Base-by-base conservation (phyloP, 306 rosid genomes). In the cucumber (Cucumis sativus) region DNA sequence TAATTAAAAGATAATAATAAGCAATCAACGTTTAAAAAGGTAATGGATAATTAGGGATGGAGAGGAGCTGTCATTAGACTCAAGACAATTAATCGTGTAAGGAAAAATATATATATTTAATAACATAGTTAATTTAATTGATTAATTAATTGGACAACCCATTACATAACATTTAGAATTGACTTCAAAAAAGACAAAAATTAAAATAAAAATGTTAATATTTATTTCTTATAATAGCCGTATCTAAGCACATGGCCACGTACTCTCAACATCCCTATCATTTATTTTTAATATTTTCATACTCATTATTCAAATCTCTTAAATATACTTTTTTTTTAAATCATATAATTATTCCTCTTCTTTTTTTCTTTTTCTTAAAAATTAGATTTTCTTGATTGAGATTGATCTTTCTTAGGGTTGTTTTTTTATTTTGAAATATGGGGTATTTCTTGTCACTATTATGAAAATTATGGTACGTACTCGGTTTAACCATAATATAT, bases 201-300 rank as follows among this genome's bases (percentile, higher is more conserved):
- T 18, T 0, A 41, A 41, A 41, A n/a, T n/a, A 18, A 10, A 40
- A 11, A 2, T n/a, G n/a, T 2, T 10, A 0, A 3, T n/a, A 21
- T 47, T 70, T 23, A 47, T 70, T 70, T 45, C 56, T 45, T 20
- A 25, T 23, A 70, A 70, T 45, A 14, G 37, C 11, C 58, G 76
- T 71, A 71, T 14, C 76, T 4, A 71, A 15, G 43, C 76, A 71
- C 76, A 71, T 71, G 76, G 76, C 76, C 76, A 71, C 76, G 76
- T 47, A 71, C 43, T 12, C 60, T 8, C 52, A 18, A 66, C 57
- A 23, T 49, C 58, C 4, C 15, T 8, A 28, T 15, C 60, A 15
- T 25, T 70, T 39, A 20, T 47, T 70, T 70, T 21, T 8, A 14
- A 21, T 70, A 47, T 70, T 70, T 70, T 47, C 20, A 12, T 18